Evolutionary conservation across 495 filamentous ascomycete species (phyloP).

Genomic region (Penicillium antarcticum): DNA sequence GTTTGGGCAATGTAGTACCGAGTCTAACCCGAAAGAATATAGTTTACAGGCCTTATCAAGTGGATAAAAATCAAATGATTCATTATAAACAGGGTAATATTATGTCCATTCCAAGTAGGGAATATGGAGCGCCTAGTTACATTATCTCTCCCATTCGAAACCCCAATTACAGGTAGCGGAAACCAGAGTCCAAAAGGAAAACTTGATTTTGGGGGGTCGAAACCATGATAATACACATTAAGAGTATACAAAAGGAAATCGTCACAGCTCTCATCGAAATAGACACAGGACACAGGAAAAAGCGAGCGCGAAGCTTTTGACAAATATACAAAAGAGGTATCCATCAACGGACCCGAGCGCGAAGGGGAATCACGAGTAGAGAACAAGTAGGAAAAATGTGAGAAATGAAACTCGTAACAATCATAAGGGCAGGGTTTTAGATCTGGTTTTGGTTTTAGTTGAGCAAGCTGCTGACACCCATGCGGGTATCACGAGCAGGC

Average conservation of each 20-base stretch:
- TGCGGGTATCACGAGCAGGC: constrained; percentile 40
- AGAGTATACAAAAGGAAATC: constrained; percentile 31
- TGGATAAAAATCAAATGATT: not conserved
- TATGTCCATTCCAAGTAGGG: not conserved
- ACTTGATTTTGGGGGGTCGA: constrained; percentile 20
- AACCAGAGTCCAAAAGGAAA: constrained; percentile 10
- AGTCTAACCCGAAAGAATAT: too few relatives aligned
- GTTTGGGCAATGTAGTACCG: too few relatives aligned
- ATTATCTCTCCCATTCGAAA: not conserved
- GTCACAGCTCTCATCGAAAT: constrained; percentile 15
- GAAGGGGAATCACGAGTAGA: constrained; percentile 22
- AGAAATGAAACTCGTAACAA: constrained; percentile 12
- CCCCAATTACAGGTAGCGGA: constrained; percentile 9
- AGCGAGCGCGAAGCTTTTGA: constrained; percentile 19
- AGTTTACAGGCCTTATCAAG: too few relatives aligned
- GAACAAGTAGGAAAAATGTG: constrained; percentile 12
- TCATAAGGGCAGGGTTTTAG: constrained; percentile 2
- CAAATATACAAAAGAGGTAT: constrained; percentile 31
- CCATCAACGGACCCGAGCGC: constrained; percentile 7
- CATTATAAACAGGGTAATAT: not conserved
- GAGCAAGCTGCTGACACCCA: constrained; percentile 39
- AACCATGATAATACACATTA: constrained; percentile 39
- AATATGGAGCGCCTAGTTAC: not conserved
- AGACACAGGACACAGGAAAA: constrained; percentile 18
- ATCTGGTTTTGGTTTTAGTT: constrained; percentile 21